Percentiles rank a stretch among this genome's conserved stretches.
phyloP scores from a whole-genome alignment of 2,329 filamentous ascomycete genomes.

The Paecilomyces dactylethromorphus region DNA sequence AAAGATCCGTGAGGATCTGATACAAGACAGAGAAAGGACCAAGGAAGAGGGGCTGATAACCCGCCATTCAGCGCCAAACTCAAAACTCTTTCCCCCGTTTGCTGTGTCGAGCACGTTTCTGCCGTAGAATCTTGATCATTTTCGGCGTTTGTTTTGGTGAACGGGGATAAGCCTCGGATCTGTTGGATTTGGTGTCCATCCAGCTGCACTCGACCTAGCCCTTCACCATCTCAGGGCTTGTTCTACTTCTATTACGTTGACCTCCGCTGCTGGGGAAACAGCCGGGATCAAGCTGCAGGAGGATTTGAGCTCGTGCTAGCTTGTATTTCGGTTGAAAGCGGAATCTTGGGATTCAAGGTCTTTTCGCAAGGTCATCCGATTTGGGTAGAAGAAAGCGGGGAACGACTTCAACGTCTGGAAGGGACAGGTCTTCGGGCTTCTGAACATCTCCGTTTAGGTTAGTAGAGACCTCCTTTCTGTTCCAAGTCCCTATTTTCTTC shows the following conservation, averaged over 20 bases:
- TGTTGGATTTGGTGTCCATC: neutral
- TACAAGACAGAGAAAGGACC: neutral
- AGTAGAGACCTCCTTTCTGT: slow-evolving; percentile 11
- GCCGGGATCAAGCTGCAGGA: neutral
- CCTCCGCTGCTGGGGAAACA: neutral
- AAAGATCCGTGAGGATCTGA: too few species aligned
- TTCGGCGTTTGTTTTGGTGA: neutral
- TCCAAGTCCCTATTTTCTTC: neutral
- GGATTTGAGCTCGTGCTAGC: neutral
- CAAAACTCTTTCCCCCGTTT: neutral
- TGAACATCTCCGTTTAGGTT: slow-evolving; percentile 20
- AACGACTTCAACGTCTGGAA: neutral
- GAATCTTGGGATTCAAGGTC: neutral
- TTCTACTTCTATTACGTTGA: neutral
- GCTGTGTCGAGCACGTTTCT: neutral
- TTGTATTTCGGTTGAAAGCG: neutral
- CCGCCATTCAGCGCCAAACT: neutral
- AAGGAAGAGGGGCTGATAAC: neutral
- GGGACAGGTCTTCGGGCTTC: neutral
- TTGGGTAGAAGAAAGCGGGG: neutral
- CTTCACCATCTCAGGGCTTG: neutral
- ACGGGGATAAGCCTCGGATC: neutral
- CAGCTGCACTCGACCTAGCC: neutral
- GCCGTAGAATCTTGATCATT: neutral
- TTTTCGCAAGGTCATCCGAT: neutral